Percentiles rank a stretch among this genome's conserved stretches.
phyloP scores from a whole-genome alignment of 768 basidiomycete species.

The Trametes elegans region DNA sequence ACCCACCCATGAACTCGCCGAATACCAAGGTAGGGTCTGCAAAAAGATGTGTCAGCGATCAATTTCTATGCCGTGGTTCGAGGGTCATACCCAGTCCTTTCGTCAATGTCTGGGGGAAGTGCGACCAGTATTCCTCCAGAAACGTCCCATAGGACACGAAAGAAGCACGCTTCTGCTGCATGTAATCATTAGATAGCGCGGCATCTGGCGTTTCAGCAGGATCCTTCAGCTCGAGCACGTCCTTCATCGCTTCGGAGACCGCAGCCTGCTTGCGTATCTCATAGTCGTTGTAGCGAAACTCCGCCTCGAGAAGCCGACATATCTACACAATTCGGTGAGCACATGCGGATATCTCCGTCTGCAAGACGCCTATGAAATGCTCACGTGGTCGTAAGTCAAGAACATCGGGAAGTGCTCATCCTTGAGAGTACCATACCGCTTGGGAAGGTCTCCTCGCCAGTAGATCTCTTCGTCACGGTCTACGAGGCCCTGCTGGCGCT shows the following conservation, averaged over 20 bases:
- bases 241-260: not conserved
- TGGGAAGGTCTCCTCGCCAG: constrained; percentile 45
- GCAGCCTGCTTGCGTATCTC: not conserved
- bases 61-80: too few species aligned
- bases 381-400: constrained; percentile 60
- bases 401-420: constrained; percentile 71
- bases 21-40: constrained; percentile 63
- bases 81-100: constrained; percentile 50
- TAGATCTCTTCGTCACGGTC: constrained; percentile 43
- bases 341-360: constrained; percentile 41
- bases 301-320: constrained; percentile 47
- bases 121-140: constrained; percentile 54
- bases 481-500: constrained; percentile 18
- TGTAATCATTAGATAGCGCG: constrained; percentile 21
- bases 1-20: constrained; percentile 60
- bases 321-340: constrained; percentile 39
- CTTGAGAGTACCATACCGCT: constrained; percentile 50
- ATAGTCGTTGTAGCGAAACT: constrained; percentile 27
- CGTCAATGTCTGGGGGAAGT: constrained; percentile 41
- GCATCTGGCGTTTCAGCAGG: not conserved
- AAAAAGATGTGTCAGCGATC: not conserved
- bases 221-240: constrained; percentile 11
- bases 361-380: constrained; percentile 15
- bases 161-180: constrained; percentile 20
- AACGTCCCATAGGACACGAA: constrained; percentile 50